Base-by-base conservation (phyloP, 331 rosid genomes). In the Prunus yedoensis region DNA sequence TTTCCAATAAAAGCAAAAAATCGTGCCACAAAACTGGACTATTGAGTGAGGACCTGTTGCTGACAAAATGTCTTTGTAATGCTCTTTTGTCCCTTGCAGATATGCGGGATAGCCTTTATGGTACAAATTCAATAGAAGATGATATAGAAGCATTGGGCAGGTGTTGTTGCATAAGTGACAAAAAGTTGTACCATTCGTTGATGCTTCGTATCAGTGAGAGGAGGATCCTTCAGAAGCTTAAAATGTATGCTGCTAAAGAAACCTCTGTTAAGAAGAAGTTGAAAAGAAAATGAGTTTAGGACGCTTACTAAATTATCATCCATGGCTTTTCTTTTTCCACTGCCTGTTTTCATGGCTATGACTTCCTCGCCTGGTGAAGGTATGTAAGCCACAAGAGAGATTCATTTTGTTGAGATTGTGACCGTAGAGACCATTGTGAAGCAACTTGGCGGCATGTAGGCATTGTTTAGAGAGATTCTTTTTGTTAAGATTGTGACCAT, bases 191-290 rank as follows among this genome's bases (percentile, higher is more conserved):
- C 88, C 91, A 91, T 77, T 91, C 98, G 78, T 80, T 83, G 89
- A 64, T 84, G 81, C 87, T 91, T 71, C 88, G 89, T 11, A 82
- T 87, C 59, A 82, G 94, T 52, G 98, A 94, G 88, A 86, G 96
- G 82, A 85, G 41, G 77, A 85, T 94, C 74, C 90, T 94, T 77
- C 71, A 71, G 75, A 91, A 84, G 81, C 87, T 90, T 51, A 83
- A 89, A 83, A 64, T 59, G 43, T 88, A 78, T 80, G 96, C 88
- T 74, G 76, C 78, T 79, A 76, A 85, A 69, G 79, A 74, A 77
- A 67, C 78, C 54, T 81, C 85, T 23, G 20, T n/a, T 13, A 77
- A 79, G 79, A 83, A 87, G 86, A 90, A 79, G 81, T 54, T 76
- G 77, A 84, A 81, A 78, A 79, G 80, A 78, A 54, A 76, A 79